Base-by-base conservation (phyloP, 1,139 yeast species). In the Blastobotrys buckinghamii region DNA sequence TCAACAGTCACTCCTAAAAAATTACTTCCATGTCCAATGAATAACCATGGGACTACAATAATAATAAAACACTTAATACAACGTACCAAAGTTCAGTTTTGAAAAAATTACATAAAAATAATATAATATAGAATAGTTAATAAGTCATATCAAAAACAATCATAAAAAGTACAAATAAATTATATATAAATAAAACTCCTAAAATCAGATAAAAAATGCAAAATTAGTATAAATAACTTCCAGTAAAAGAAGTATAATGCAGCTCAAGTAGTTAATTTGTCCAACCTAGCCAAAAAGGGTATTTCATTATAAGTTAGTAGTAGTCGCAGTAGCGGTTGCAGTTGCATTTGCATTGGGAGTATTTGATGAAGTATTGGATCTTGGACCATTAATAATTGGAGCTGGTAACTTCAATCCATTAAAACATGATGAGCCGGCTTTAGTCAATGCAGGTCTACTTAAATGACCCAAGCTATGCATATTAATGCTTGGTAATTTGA, bases 371-470 rank as follows among this genome's bases (percentile, higher is more conserved):
- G 39, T 19, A 22, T 15, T 36, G 9, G 27, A 6, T n/a, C 40
- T 35, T 4, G 37, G 41, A 15, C 39, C 35, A 36, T 54, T 58
- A 24, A 54, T 29, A 4, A 57, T 45, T 2, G 61, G 61, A 29
- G 53, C 45, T 20, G 61, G 61, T 42, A 58, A 51, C 35, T 54
- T 54, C 36, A 58, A 53, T 7, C 60, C 60, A 33, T 51, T 55
- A 44, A 58, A 58, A 39, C 53, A 55, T 2, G 58, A 52, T 20
- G 39, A 35, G 2, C 24, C 36, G 17, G n/a, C n/a, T 22, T 42
- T 47, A 43, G 24, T 22, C 20, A 38, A 44, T n/a, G 19, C 27
- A 16, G 43, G 47, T 17, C 43, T 32, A 10, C 7, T 22, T 22
- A 22, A 22, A 22, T n/a, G n/a, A 26, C n/a, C n/a, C 29, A 17